Conservation (phyloP, 805 yeast species). For the Kodamaea leandrae region DNA sequence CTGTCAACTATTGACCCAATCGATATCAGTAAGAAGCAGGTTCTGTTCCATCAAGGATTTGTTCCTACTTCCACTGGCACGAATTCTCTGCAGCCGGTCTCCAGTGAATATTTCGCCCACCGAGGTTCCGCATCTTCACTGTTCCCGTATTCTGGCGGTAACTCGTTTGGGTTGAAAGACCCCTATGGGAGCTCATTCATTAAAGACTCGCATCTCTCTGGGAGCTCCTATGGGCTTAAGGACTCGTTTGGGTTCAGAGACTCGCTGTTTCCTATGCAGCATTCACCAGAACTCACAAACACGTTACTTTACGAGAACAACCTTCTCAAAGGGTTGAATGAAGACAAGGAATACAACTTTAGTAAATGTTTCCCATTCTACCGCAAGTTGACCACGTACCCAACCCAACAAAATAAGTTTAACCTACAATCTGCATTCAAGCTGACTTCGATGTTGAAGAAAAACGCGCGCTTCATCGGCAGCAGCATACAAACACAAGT, state of each 20-base stretch:
- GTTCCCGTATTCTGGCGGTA: conserved; percentile 1
- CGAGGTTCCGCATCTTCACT: conserved; percentile 1
- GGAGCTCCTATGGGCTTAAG: conserved; percentile 1
- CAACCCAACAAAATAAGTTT: conserved; percentile 50
- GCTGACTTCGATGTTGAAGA: conserved; percentile 24
- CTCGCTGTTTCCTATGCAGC: conserved; percentile 7
- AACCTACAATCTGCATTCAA: conserved; percentile 21
- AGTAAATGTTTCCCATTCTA: conserved; percentile 82
- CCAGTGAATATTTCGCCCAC: not conserved
- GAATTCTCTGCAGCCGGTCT: conserved; percentile 1
- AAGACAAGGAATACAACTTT: conserved; percentile 60
- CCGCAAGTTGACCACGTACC: conserved; percentile 55
- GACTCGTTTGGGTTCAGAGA: not conserved
- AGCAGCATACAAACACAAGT: conserved; percentile 30
- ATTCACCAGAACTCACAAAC: conserved; percentile 14
- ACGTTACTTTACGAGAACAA: conserved; percentile 17
- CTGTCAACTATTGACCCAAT: conserved; percentile 5
- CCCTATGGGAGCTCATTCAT: not conserved
- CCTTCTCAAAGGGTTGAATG: conserved; percentile 21
- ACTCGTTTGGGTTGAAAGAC: not conserved
- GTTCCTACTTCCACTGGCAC: not conserved
- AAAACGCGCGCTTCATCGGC: conserved; percentile 26
- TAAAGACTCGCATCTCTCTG: not conserved
- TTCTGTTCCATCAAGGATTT: conserved; percentile 5
- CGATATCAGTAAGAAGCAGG: conserved; percentile 5